These are phyloP conservation scores for Fragilariopsis cylindrus DNA, from an alignment of 108 stramenopile genomes.

Conservation along the genomic window DNA sequence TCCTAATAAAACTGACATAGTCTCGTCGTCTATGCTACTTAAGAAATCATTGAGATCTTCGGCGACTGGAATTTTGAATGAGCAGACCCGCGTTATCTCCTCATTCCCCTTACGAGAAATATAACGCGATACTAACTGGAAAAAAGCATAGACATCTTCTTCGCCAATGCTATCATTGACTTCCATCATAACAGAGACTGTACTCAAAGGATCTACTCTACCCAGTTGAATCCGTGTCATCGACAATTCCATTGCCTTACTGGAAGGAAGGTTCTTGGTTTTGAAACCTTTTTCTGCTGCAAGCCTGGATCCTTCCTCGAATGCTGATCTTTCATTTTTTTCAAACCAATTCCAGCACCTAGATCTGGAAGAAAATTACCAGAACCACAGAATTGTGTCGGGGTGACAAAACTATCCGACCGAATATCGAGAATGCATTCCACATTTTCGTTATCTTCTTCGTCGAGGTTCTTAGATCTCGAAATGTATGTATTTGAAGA, in stretches of 20 bases:
- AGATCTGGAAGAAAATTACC: constrained; percentile 40
- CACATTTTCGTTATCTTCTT: constrained; percentile 6
- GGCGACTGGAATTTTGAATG: constrained; percentile 44
- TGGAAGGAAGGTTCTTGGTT: constrained; percentile 44
- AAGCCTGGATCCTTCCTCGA: constrained; percentile 33
- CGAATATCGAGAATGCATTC: constrained; percentile 58
- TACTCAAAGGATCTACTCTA: constrained; percentile 53
- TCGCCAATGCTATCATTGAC: constrained; percentile 39
- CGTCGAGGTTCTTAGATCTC: constrained; percentile 8
- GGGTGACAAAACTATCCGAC: constrained; percentile 39
- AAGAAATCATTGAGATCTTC: constrained; percentile 47
- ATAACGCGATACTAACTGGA: constrained; percentile 50
- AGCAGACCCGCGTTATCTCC: constrained; percentile 48
- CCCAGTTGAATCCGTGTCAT: constrained; percentile 46
- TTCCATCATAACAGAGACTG: constrained; percentile 48
- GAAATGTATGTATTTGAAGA: constrained; percentile 44
- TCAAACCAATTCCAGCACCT: constrained; percentile 25
- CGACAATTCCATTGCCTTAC: constrained; percentile 31
- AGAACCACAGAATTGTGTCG: constrained; percentile 48
- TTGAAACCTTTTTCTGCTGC: constrained; percentile 37
- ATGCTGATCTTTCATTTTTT: constrained; percentile 44
- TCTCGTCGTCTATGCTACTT: constrained; percentile 45
- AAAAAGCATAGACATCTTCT: constrained; percentile 46
- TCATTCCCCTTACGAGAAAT: constrained; percentile 35
- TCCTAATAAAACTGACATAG: constrained; percentile 52